A percentile compares a stretch with the other conserved stretches of the same genome.
phyloP scores from a whole-genome alignment of 2,329 filamentous ascomycete species.

The Aspergillus tubingensis region DNA sequence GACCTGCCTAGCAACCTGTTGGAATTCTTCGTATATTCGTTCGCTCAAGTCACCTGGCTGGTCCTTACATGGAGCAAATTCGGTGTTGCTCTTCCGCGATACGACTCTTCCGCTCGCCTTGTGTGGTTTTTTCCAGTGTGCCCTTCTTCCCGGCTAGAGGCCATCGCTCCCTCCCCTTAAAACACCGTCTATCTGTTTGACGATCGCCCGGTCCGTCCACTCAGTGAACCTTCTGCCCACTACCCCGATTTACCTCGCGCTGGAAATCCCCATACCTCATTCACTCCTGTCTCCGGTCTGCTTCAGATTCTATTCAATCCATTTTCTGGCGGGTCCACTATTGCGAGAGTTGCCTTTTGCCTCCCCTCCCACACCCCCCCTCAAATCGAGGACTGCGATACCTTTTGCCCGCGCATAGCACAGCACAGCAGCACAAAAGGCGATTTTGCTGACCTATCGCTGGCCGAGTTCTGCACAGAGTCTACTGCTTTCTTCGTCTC shows the following conservation, averaged over 20 bases:
- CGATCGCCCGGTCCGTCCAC: constrained; percentile 20
- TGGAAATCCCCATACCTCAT: constrained; percentile 11
- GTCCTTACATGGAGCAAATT: constrained; percentile 21
- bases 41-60: constrained; percentile 21
- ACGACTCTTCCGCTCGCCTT: constrained; percentile 12
- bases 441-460: constrained; percentile 26
- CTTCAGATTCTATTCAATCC: constrained; percentile 10
- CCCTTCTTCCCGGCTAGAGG: constrained; percentile 28
- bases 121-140: constrained; percentile 24
- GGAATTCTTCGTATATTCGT: constrained; percentile 12
- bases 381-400: background rate
- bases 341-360: background rate
- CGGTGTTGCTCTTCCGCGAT: constrained; percentile 10
- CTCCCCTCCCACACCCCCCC: background rate
- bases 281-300: background rate
- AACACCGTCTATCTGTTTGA: constrained; percentile 19
- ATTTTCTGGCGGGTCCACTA: constrained; percentile 10
- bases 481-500: constrained; percentile 14
- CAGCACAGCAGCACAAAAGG: constrained; percentile 20
- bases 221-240: constrained; percentile 15
- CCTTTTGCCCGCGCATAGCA: constrained; percentile 11
- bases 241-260: constrained; percentile 14
- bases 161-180: constrained; percentile 30
- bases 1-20: constrained; percentile 13
- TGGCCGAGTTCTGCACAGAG: constrained; percentile 25